Percentiles rank a stretch among this genome's conserved stretches.
Evolutionary conservation across 2,329 filamentous ascomycete species (phyloP).

Genomic region (Exophiala viscosa): DNA sequence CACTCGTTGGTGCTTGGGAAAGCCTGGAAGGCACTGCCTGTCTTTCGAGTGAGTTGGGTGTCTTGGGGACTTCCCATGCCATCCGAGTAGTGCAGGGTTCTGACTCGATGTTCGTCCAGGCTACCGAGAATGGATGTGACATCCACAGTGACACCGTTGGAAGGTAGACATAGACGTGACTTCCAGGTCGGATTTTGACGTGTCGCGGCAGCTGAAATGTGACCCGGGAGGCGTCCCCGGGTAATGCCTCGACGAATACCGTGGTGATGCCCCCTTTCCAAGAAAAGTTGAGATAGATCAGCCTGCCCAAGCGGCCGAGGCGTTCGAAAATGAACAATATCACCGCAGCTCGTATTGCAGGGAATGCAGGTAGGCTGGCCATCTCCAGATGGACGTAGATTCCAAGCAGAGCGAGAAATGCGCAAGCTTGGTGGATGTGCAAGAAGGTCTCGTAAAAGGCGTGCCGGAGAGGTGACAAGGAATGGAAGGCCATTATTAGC

Average conservation of each 20-base stretch:
- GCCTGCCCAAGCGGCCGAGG: slow-evolving; percentile 45
- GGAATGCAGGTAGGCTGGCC: slow-evolving; percentile 40
- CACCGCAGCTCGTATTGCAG: slow-evolving; percentile 38
- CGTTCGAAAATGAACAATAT: slow-evolving; percentile 43
- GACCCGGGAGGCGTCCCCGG: slow-evolving; percentile 57
- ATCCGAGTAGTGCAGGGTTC: slow-evolving; percentile 17
- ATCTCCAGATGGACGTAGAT: slow-evolving; percentile 43
- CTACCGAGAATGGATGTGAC: slow-evolving; percentile 49
- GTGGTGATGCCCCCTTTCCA: slow-evolving; percentile 47
- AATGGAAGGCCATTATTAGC: slow-evolving; percentile 41
- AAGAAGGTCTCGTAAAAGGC: slow-evolving; percentile 48
- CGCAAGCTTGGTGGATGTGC: slow-evolving; percentile 45
- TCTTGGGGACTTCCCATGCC: slow-evolving; percentile 9
- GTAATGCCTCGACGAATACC: slow-evolving; percentile 57
- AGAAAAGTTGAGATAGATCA: slow-evolving; percentile 52
- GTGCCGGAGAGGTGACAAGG: slow-evolving; percentile 43
- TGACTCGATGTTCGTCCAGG: slow-evolving; percentile 40
- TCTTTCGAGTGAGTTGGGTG: slow-evolving; percentile 28
- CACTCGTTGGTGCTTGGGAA: slow-evolving; percentile 33
- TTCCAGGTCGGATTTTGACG: slow-evolving; percentile 53
- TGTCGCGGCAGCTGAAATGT: slow-evolving; percentile 57
- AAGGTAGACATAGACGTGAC: slow-evolving; percentile 60
- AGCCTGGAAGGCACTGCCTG: slow-evolving; percentile 19
- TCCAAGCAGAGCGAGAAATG: slow-evolving; percentile 42
- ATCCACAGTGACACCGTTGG: slow-evolving; percentile 48